Percentiles rank a stretch among this genome's conserved stretches.
Conservation (phyloP, 805 yeast genomes). For the Tetrapisispora iriomotensis region DNA sequence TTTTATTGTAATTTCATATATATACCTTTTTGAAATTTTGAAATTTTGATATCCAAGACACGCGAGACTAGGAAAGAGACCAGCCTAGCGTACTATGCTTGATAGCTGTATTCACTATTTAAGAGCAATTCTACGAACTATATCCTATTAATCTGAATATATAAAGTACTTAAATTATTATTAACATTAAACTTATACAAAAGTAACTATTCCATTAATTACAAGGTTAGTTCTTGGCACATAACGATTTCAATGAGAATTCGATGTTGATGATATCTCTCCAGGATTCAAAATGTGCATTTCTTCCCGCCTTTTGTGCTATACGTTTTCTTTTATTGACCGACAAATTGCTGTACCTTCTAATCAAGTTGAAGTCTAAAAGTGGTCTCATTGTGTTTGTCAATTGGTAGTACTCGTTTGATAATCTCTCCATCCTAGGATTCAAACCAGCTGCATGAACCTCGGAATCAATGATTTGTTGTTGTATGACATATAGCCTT, state of each 20-base stretch:
- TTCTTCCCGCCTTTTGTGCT: conserved; percentile 49
- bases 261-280: conserved; percentile 54
- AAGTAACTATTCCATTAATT: too few relatives aligned
- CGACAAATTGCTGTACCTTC: conserved; percentile 43
- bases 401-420: conserved; percentile 27
- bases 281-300: conserved; percentile 53
- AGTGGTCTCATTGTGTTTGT: conserved; percentile 48
- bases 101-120: too few relatives aligned
- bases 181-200: too few relatives aligned
- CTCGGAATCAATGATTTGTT: conserved; percentile 74
- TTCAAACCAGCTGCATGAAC: conserved; percentile 69
- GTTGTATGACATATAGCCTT: conserved; percentile 75
- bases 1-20: too few relatives aligned
- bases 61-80: too few relatives aligned
- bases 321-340: conserved; percentile 47
- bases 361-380: conserved; percentile 52
- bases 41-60: too few relatives aligned
- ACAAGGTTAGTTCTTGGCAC: neutral
- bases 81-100: too few relatives aligned
- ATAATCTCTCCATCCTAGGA: conserved; percentile 54
- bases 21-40: too few relatives aligned
- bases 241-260: conserved; percentile 26
- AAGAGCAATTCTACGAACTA: too few relatives aligned
- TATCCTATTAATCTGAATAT: too few relatives aligned
- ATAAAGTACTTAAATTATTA: too few relatives aligned